Evolutionary conservation across 2,329 filamentous ascomycete genomes (phyloP), one percentile per base, ranked within the genome.

Genomic region (Aspergillus aculeatinus): DNA sequence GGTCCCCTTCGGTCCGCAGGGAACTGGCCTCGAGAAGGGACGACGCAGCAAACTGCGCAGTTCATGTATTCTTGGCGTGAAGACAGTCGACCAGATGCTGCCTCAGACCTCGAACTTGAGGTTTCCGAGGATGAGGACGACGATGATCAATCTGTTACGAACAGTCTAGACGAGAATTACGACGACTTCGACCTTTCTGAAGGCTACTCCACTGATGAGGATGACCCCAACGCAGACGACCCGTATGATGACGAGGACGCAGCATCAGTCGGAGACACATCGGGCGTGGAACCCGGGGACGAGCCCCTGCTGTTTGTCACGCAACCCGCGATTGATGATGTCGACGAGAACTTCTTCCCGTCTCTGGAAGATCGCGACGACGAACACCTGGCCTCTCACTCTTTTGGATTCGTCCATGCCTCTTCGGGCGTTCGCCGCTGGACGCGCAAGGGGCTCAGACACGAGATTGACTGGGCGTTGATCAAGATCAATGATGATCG

Each of bases 401-500:
- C 87, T 14, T 81, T 98, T 1, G 94, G 94, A 3, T 87, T 92
- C 68, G 82, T 98, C 4, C 92, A 96, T 69, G 94, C 94, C 0
- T 96, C 92, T 0, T 96, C 92, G 23, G 94, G 94, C 6, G 89
- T 98, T 60, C 87, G 92, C 4, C 87, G 94, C 31, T 88, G 90
- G 72, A 83, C 81, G 55, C 84, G 88, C 60, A 82, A 89, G 62
- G 87, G 89, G 4, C 79, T 96, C 25, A 81, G 91, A 5, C 94
- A 97, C 72, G 94, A 98, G 74, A 92, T 98, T 49, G 94, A 98
- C 74, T 98, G 94, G 94, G 92, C 93, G 0, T 80, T 98, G 2
- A 92, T 98, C 67, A 87, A 90, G 66, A 91, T 98, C 64, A 81
- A 89, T 11, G 81, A 88, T 4, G 83, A 88, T 11, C 86, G 94